Base-by-base conservation (phyloP, 495 filamentous ascomycete genomes). In the Symbiotaphrina buchneri region DNA sequence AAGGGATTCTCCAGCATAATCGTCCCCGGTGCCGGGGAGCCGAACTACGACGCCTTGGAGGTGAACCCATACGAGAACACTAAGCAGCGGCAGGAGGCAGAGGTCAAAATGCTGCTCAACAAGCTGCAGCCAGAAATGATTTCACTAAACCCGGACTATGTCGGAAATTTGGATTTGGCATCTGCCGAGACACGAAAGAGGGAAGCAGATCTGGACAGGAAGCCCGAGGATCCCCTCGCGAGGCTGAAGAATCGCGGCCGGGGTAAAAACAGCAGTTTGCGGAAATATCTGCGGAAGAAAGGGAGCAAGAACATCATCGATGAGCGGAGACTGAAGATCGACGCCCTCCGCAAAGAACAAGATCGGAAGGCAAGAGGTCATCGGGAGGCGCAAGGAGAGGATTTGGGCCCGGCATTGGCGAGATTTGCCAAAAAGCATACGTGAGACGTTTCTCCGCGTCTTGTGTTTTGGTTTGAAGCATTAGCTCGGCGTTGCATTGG, bases 101-200 rank as follows among this genome's bases (percentile, higher is more conserved):
- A 97, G 46, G 82, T 97, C 38, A 74, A 72, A 48, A 58, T 63
- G 5, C 59, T 97, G 40, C 65, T 97, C 36, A 81, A 83, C 58
- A 97, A 97, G 58, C 57, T 97, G 23, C 72, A 84, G 42, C 85
- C 87, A 8, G 87, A 91, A 43, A 97, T 94, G 85, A 97, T 97
- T 30, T 78, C 80, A 6, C 55, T 95, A 2, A 71, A 95, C 38
- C 90, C 87, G 25, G 74, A 81, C 49, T 82, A 77, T 45, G 65
- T 97, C 40, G 87, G 87, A 21, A 78, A 67, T 24, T 58, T 97
- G 18, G 81, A 95, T 48, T 59, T 78, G 22, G 58, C 72, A 44
- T 73, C 69, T 31, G 68, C 74, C 39, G 57, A 74, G 52, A 70
- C 81, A 53, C 60, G 66, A 18, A 65, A 68, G 44, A 67, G 69